phyloP scores from a whole-genome alignment of 2,329 filamentous ascomycete species.

The Didymella sp. region DNA sequence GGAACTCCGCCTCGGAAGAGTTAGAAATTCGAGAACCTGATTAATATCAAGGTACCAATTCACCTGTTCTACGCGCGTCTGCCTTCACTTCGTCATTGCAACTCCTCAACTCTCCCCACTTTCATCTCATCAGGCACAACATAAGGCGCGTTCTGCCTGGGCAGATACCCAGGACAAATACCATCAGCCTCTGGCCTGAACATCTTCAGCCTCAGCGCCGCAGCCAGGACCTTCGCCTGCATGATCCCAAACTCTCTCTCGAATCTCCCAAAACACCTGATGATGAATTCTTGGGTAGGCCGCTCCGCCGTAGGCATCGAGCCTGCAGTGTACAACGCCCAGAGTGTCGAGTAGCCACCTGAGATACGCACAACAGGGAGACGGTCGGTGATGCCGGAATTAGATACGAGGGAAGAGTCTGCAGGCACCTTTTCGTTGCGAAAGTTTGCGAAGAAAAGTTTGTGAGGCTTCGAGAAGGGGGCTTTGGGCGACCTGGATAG shows the following conservation, averaged over 20 bases:
- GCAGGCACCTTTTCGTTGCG: slow-evolving; percentile 6
- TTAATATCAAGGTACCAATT: too few species aligned
- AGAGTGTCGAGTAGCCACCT: slow-evolving; percentile 42
- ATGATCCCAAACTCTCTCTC: slow-evolving; percentile 55
- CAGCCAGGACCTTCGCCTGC: slow-evolving; percentile 40
- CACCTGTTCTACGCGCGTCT: background rate
- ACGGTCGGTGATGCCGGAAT: slow-evolving; percentile 20
- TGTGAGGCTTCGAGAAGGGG: slow-evolving; percentile 6
- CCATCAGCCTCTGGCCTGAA: slow-evolving; percentile 18
- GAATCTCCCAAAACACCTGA: slow-evolving; percentile 66
- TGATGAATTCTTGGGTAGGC: slow-evolving; percentile 33
- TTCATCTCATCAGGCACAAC: slow-evolving; percentile 1
- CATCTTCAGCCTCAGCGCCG: slow-evolving; percentile 32
- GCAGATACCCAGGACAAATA: slow-evolving; percentile 26
- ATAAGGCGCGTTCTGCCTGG: slow-evolving; percentile 13
- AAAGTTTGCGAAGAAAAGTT: slow-evolving; percentile 30
- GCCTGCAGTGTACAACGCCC: slow-evolving; percentile 44
- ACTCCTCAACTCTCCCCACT: background rate
- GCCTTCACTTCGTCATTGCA: background rate
- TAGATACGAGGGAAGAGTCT: slow-evolving; percentile 1
- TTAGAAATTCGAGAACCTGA: too few species aligned
- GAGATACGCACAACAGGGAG: slow-evolving; percentile 43
- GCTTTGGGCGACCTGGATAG: background rate
- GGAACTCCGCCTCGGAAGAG: too few species aligned
- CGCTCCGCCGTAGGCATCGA: slow-evolving; percentile 36